Evolutionary conservation across 75 land plant species (phyloP).

Genomic region (Pinus taeda): DNA sequence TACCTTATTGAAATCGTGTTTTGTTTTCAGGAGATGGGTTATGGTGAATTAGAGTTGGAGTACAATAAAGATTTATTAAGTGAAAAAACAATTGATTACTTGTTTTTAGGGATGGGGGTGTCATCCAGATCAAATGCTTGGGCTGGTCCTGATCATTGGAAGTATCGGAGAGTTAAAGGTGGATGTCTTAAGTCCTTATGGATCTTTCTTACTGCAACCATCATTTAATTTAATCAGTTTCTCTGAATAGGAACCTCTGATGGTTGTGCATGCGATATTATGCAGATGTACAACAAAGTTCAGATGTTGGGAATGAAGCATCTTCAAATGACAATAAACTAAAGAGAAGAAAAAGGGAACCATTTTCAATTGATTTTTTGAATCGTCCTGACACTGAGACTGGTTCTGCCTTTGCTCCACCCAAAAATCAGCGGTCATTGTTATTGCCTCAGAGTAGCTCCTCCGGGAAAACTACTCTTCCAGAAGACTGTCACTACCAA

Average conservation of each 20-base stretch:
- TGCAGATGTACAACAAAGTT: slow-evolving; percentile 26
- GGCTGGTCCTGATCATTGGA: slow-evolving; percentile 99
- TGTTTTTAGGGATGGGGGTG: slow-evolving; percentile 55
- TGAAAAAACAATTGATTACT: slow-evolving; percentile 50
- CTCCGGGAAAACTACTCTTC: slow-evolving; percentile 54
- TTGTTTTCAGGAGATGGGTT: slow-evolving; percentile 10
- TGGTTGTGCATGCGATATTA: slow-evolving; percentile 88
- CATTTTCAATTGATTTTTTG: slow-evolving; percentile 54
- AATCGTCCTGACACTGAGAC: slow-evolving; percentile 49
- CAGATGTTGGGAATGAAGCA: slow-evolving; percentile 19
- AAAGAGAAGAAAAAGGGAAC: slow-evolving; percentile 77
- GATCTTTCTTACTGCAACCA: slow-evolving; percentile 55
- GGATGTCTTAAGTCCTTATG: slow-evolving; percentile 26
- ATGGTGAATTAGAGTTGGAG: slow-evolving; percentile 3
- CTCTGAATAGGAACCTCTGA: slow-evolving; percentile 20
- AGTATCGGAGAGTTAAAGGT: slow-evolving; percentile 72
- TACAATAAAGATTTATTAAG: slow-evolving; percentile 20
- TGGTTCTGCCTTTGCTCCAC: slow-evolving; percentile 52
- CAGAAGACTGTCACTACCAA: slow-evolving; percentile 92
- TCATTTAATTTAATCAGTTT: slow-evolving; percentile 18
- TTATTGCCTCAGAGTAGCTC: slow-evolving; percentile 47
- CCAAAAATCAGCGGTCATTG: slow-evolving; percentile 56
- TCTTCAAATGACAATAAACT: slow-evolving; percentile 32
- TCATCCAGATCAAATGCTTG: slow-evolving; percentile 70
- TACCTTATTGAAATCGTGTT: neutral